A percentile compares a stretch with the other conserved stretches of the same genome.
Conservation (phyloP, 2,329 filamentous ascomycete genomes). For the Trichoderma sp. region DNA sequence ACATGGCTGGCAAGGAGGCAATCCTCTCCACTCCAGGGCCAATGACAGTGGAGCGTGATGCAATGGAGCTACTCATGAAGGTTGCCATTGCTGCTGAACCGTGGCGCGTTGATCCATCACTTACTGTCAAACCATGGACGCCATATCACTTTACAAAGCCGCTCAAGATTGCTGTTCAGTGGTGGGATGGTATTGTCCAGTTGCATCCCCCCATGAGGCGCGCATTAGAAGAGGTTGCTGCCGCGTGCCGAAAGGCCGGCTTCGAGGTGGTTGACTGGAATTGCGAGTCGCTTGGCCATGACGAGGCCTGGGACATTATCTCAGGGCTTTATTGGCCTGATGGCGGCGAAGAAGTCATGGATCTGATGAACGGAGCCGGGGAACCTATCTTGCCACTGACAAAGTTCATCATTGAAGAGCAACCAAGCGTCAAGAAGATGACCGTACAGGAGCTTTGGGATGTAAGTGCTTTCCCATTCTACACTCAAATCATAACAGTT, state of each 20-base stretch:
- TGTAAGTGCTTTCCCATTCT: not conserved
- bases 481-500: not conserved
- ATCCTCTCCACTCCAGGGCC: constrained; percentile 34
- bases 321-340: constrained; percentile 13
- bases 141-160: constrained; percentile 37
- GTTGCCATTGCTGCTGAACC: constrained; percentile 31
- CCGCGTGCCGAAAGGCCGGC: constrained; percentile 45
- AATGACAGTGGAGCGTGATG: constrained; percentile 35
- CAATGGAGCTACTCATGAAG: constrained; percentile 37
- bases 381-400: constrained; percentile 5
- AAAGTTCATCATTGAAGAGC: constrained; percentile 12
- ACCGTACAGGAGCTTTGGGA: constrained; percentile 5
- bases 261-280: constrained; percentile 52
- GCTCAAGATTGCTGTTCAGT: constrained; percentile 58
- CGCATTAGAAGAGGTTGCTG: constrained; percentile 53
- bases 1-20: constrained; percentile 37
- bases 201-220: constrained; percentile 58
- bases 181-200: constrained; percentile 56
- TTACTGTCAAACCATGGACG: constrained; percentile 35
- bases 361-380: constrained; percentile 35
- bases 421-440: constrained; percentile 11
- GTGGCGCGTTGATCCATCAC: constrained; percentile 34
- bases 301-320: constrained; percentile 38
- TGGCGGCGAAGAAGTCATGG: constrained; percentile 22
- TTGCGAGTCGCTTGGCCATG: constrained; percentile 51